Base-by-base conservation (phyloP, 257 asterid species). In the Nicotiana obtusifolia region DNA sequence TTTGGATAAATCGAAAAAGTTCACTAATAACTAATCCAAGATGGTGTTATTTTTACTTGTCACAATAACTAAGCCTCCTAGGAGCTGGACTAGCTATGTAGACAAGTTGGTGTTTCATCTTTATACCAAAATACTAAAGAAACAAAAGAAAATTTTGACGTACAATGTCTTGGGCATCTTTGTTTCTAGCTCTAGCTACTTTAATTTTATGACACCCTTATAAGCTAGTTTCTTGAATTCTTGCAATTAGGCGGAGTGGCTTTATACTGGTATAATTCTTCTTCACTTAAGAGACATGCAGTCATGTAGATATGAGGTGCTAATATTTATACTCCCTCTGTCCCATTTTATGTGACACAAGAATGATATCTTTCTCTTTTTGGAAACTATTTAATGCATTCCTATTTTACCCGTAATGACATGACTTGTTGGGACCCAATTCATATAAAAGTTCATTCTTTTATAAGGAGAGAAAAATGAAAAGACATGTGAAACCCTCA, bases 151-250 rank as follows among this genome's bases (percentile, higher is more conserved):
- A 75, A 33, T 49, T 26, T 7, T 14, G 79, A 15, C 35, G 24
- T 73, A 13, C 37, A 14, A 7, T 73, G 37, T 15, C 79, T 22
- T 44, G 41, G 26, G 52, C 61, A 47, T 22, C 31, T 73, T 73
- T 73, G 22, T 22, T 73, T 73, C 78, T 73, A 73, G 61, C 78
- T 22, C 15, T 22, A 71, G 37, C 60, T 71, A 54, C 78, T 71
- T 71, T 5, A 44, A 44, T 47, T 71, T 71, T 14, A 57, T 13
- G 78, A 22, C 16, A 14, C 60, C 78, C 78, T 47, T 73, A 22
- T 73, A 73, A 14, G 19, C 49, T 35, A 24, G 2, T 73, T 44
- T 47, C 78, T 73, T 73, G 22, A 73, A 47, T 73, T 75, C 26
- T 11, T 75, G 62, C 57, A 52, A 75, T 15, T 75, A 47, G 26